A percentile compares a stretch with the other conserved stretches of the same genome.
Evolutionary conservation across 1,284 basidiomycete species (phyloP).

Genomic region (Ustilago esculenta): DNA sequence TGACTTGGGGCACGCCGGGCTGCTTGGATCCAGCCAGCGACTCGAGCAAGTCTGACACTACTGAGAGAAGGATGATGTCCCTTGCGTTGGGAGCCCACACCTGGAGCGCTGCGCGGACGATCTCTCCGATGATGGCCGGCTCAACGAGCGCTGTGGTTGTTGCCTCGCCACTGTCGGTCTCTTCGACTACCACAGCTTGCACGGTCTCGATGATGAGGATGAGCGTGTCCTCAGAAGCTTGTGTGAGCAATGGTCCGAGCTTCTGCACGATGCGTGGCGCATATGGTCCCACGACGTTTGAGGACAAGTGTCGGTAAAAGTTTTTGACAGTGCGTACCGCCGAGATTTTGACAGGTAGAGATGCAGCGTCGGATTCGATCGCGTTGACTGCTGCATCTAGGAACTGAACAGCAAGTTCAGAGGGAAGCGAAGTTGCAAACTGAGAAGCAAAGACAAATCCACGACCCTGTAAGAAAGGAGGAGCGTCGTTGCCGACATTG

Average conservation of each 20-base stretch:
- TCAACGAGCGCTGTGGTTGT: slow-evolving; percentile 28
- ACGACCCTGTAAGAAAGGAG: slow-evolving; percentile 89
- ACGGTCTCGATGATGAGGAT: slow-evolving; percentile 88
- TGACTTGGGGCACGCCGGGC: slow-evolving; percentile 75
- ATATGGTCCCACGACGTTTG: slow-evolving; percentile 73
- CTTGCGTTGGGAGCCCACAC: slow-evolving; percentile 74
- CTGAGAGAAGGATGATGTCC: slow-evolving; percentile 90
- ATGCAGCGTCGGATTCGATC: slow-evolving; percentile 77
- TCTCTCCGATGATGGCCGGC: slow-evolving; percentile 44
- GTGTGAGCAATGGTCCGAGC: slow-evolving; percentile 82
- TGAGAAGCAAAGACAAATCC: slow-evolving; percentile 94
- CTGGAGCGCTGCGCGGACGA: slow-evolving; percentile 73
- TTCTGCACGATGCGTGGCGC: slow-evolving; percentile 81
- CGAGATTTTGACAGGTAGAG: slow-evolving; percentile 88
- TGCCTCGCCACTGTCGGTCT: slow-evolving; percentile 68
- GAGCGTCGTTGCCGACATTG: slow-evolving; percentile 74
- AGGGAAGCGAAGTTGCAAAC: slow-evolving; percentile 79
- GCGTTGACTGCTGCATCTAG: slow-evolving; percentile 85
- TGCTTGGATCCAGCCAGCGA: slow-evolving; percentile 70
- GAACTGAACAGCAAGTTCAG: slow-evolving; percentile 73
- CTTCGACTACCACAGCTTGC: slow-evolving; percentile 78
- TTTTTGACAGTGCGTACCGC: slow-evolving; percentile 73
- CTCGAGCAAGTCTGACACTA: slow-evolving; percentile 83
- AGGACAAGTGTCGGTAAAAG: slow-evolving; percentile 70
- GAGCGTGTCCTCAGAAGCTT: slow-evolving; percentile 85